phyloP scores from a whole-genome alignment of 192 early-diverging fungal species.

The Backusella tuberculispora region DNA sequence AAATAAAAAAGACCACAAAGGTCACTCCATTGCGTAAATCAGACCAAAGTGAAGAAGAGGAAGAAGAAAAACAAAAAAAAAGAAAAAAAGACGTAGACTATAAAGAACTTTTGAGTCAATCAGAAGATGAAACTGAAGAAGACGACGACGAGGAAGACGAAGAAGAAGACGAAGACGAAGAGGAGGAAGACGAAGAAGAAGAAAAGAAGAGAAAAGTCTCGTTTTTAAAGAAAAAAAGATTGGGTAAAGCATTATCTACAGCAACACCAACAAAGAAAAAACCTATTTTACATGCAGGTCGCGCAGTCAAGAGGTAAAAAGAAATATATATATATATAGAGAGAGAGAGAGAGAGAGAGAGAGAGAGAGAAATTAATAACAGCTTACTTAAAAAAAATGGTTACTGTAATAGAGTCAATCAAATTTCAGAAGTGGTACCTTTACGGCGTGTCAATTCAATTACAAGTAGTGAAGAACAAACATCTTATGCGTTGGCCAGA shows the following conservation, averaged over 20 bases:
- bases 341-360: background rate
- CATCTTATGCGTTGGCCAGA: slow-evolving; percentile 67
- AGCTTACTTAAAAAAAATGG: too few relatives aligned
- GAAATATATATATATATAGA: background rate
- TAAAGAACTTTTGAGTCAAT: too few relatives aligned
- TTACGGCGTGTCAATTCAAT: slow-evolving; percentile 12
- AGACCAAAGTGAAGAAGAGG: background rate
- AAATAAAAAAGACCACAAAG: too few relatives aligned
- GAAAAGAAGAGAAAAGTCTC: background rate
- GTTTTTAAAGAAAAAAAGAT: slow-evolving; percentile 6
- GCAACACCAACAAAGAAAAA: background rate
- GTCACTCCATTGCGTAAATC: too few relatives aligned
- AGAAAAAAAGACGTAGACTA: background rate
- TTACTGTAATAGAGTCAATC: slow-evolving; percentile 19
- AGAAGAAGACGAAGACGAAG: background rate
- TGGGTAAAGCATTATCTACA: background rate
- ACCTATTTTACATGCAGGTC: background rate
- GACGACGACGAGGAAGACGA: background rate
- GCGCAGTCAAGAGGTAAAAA: slow-evolving; percentile 3
- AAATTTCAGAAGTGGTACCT: background rate
- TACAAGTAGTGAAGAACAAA: background rate
- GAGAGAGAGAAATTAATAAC: background rate
- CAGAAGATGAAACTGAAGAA: background rate
- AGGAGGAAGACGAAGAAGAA: background rate
- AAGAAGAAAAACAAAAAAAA: background rate